Base-by-base conservation (phyloP, 345 rosid genomes). In the Camelina sativa region DNA sequence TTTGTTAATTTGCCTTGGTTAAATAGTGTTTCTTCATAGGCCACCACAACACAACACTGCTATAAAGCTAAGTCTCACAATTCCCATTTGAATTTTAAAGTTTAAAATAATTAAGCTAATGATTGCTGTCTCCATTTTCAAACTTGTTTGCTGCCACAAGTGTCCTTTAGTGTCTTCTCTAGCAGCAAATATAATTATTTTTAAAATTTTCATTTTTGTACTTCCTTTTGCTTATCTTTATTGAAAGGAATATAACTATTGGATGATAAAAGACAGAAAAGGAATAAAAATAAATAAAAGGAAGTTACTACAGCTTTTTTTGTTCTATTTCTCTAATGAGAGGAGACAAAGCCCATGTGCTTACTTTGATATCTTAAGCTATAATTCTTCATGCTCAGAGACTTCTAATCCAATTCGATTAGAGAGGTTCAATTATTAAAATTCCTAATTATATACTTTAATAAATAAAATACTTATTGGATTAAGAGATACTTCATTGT, bases 341-440 rank as follows among this genome's bases (percentile, higher is more conserved):
- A 66, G 81, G 77, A 78, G 81, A 78, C 81, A 72, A 78, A 72
- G n/a, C 61, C 81, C 81, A 78, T 78, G 81, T 78, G 81, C 81
- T 59, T 1, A 38, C 55, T 66, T 72, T 67, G 70, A 25, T 67
- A 60, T 67, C 77, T 66, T 78, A 67, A 43, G 69, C 77, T 61
- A 22, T 66, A 60, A 72, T 77, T 50, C 72, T 65, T 65, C 56
- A 51, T 51, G 30, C 7, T 51, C 80, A 62, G 51, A 1, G 68
- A 28, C 30, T 28, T 55, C 53, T 78, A 72, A 78, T 72, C 77
- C 67, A 65, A 34, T 65, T 34, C 44, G 2, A 69, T 76, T 69
- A 17, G 56, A 17, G 56, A 68, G 23, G 0, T 41, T 52, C n/a
- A 63, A 19, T 30, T 22, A 43, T 53, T 35, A 8, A 28, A 52